Base-by-base conservation (phyloP, 2,329 filamentous ascomycete genomes). In the Akanthomyces dipterigenus region DNA sequence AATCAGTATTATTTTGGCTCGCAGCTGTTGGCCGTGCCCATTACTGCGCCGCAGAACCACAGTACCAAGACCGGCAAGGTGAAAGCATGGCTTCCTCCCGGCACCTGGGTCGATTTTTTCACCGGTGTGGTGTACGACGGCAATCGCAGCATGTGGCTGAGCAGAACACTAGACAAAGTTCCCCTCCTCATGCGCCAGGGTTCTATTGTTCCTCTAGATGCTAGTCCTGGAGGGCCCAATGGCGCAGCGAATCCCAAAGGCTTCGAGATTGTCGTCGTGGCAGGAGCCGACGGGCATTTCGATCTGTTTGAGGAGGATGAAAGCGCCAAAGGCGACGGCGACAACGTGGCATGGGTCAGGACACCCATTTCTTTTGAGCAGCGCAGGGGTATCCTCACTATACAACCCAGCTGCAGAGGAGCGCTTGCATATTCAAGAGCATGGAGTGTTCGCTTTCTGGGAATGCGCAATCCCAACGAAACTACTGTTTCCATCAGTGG, bases 1-100 rank as follows among this genome's bases (percentile, higher is more conserved):
- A 87, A 85, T 64, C 77, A 87, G 67, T 88, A 81, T 68, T 78
- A 77, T 65, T 87, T 87, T 64, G 85, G 85, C 2, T 76, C 78
- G 0, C 74, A 81, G 28, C 70, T 88, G 16, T 70, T 88, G 3
- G 81, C 86, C 0, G 77, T 77, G 0, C 85, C 85, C 0, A 80
- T 88, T 49, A 82, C 82, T 1, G 72, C 74, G 6, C 82, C 82
- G 0, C 74, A 78, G 26, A 77, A 82, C 65, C 64, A 62, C 2
- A 71, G 69, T 24, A 81, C 81, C 0, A 77, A 78, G 16, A 73
- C 81, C 28, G 82, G 76, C 2, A 72, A 72, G 8, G 78, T 79
- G 0, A 77, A 78, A 28, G 78, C 77, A 0, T 88, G 85, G 85
- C 70, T 88, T 0, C 85, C 85, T 3, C 77, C 77, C 0, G 73